Evolutionary conservation across 805 yeast genomes (phyloP).

Genomic region (Nakazawaea siamensis): DNA sequence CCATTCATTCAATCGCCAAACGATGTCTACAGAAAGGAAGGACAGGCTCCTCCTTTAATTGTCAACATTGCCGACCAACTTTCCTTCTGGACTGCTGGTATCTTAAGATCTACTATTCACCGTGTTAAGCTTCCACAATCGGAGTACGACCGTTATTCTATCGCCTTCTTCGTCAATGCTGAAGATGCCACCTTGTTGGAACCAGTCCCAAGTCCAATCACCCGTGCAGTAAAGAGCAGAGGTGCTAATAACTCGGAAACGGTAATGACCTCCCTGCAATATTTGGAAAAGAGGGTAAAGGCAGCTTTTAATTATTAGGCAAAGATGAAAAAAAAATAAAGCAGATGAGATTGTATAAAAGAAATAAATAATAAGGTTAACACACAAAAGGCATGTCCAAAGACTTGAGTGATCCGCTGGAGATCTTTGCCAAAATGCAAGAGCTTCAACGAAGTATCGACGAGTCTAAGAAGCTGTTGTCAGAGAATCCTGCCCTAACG

Average conservation of each 20-base stretch:
- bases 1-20: slow-evolving; percentile 46
- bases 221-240: slow-evolving; percentile 5
- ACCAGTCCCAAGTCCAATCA: slow-evolving; percentile 49
- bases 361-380: background rate
- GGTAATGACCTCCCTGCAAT: slow-evolving; percentile 49
- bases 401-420: background rate
- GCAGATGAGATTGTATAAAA: background rate
- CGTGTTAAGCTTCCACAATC: slow-evolving; percentile 37
- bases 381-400: slow-evolving; percentile 1
- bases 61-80: slow-evolving; percentile 63
- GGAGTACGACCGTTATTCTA: slow-evolving; percentile 45
- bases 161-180: slow-evolving; percentile 65
- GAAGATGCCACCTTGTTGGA: slow-evolving; percentile 44
- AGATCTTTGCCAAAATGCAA: slow-evolving; percentile 10
- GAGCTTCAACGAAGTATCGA: slow-evolving; percentile 7
- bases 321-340: slow-evolving; percentile 1
- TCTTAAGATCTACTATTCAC: slow-evolving; percentile 56
- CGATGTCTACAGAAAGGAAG: slow-evolving; percentile 15
- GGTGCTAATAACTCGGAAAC: slow-evolving; percentile 19
- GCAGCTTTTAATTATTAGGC: slow-evolving; percentile 7
- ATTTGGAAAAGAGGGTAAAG: slow-evolving; percentile 36
- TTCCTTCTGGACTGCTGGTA: slow-evolving; percentile 62
- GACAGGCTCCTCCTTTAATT: slow-evolving; percentile 51
- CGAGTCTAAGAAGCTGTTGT: slow-evolving; percentile 3
- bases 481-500: too few relatives aligned